These are phyloP conservation scores for Xylariaceae sp. DNA, from an alignment of 2,329 filamentous ascomycete genomes.

Conservation along the genomic window DNA sequence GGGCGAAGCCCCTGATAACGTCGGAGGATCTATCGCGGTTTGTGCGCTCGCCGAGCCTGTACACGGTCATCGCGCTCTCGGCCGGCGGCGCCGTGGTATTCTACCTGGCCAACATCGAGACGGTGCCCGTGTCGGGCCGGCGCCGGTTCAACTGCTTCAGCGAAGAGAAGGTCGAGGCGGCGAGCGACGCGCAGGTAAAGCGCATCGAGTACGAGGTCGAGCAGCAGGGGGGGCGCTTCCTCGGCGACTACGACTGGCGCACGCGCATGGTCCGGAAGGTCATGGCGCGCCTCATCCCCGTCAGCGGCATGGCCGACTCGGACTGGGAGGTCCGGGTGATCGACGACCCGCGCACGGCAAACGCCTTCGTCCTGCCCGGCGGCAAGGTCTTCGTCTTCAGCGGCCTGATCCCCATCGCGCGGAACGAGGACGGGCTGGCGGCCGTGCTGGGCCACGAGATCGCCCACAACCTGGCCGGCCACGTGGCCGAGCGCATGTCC, in stretches of 20 bases:
- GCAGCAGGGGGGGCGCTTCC: conserved; percentile 47
- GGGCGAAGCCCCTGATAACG: conserved; percentile 36
- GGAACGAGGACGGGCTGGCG: conserved; percentile 63
- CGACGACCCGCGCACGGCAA: conserved; percentile 55
- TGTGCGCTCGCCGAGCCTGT: conserved; percentile 33
- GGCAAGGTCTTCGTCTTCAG: conserved; percentile 77
- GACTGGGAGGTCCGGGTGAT: conserved; percentile 73
- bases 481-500: conserved; percentile 59
- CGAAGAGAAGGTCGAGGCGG: conserved; percentile 47
- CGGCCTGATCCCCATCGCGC: conserved; percentile 63
- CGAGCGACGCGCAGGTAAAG: conserved; percentile 47
- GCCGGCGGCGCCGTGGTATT: conserved; percentile 46
- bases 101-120: conserved; percentile 65
- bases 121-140: conserved; percentile 66
- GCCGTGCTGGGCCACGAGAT: conserved; percentile 77
- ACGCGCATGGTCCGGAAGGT: conserved; percentile 55
- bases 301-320: conserved; percentile 52
- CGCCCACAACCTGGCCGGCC: conserved; percentile 67
- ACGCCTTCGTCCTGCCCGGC: conserved; percentile 73
- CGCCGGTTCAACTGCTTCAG: conserved; percentile 66
- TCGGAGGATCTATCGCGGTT: conserved; percentile 29
- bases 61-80: conserved; percentile 37
- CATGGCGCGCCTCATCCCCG: conserved; percentile 60
- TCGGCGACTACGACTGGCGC: conserved; percentile 55
- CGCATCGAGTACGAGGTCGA: conserved; percentile 50